Percentiles rank a stretch among this genome's conserved stretches.
These are phyloP conservation scores for Russula olivacea DNA, from an alignment of 768 basidiomycete species.

Conservation along the genomic window DNA sequence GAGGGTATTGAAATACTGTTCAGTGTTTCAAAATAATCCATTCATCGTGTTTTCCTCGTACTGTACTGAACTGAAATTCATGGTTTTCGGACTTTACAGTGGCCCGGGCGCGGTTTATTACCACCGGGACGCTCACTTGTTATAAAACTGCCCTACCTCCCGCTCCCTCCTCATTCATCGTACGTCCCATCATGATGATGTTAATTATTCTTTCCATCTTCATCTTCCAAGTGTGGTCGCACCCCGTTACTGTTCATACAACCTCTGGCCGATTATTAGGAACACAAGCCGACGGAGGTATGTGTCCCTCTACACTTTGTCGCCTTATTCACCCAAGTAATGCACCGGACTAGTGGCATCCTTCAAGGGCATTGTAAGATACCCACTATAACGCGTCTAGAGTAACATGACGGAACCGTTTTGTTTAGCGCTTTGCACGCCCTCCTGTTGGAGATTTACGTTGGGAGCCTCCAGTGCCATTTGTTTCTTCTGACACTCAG, in stretches of 20 bases:
- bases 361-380: conserved; percentile 18
- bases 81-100: too few relatives aligned
- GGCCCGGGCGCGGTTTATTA: too few relatives aligned
- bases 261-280: conserved; percentile 10
- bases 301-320: not conserved
- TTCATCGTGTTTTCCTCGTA: too few relatives aligned
- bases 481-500: conserved; percentile 4
- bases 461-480: conserved; percentile 12
- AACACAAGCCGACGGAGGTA: conserved; percentile 10
- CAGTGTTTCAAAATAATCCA: too few relatives aligned
- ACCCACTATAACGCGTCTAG: not conserved
- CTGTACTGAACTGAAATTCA: too few relatives aligned
- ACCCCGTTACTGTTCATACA: not conserved
- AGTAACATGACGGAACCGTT: not conserved
- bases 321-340: not conserved
- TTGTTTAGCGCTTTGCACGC: conserved; percentile 13
- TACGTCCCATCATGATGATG: not conserved
- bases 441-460: conserved; percentile 9
- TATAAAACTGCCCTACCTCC: not conserved
- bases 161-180: too few relatives aligned
- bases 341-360: conserved; percentile 6
- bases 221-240: not conserved
- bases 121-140: too few relatives aligned
- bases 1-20: too few relatives aligned
- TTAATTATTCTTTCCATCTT: not conserved